Base-by-base conservation (phyloP, 1,139 yeast genomes). In the Barnettozyma hawaiiensis region DNA sequence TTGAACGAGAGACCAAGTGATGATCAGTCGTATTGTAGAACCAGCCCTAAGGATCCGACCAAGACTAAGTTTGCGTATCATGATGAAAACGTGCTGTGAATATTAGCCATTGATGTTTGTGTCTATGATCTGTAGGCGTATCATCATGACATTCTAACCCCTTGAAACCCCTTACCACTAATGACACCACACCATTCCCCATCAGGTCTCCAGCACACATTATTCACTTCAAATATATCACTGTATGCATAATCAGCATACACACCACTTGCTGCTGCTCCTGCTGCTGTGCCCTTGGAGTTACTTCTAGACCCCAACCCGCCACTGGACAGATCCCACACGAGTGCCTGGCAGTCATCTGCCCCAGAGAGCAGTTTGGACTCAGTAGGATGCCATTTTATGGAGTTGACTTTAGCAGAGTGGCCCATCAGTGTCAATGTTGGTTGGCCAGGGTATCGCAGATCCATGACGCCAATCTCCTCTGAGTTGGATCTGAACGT, bases 401-500 rank as follows among this genome's bases (percentile, higher is more conserved):
- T 75, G 50, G 80, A 73, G 60, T 90, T 90, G 26, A 92, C 76
- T 0, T 85, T 69, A 3, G 73, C 72, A 33, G 69, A 65, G 54
- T 90, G 96, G 14, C 83, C 90, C 37, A 78, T 79, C 38, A 92
- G 67, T 1, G 76, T 73, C 9, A 77, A 68, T 2, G 85, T 71
- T 0, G 97, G 96, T 7, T 79, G 64, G 4, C 96, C 96, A 0
- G 97, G 96, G 63, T 82, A 81, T 49, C 98, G 71, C 69, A 90
- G 77, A 62, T 92, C 98, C 44, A 92, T 71, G 15, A 92, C 69
- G 32, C 79, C 70, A 4, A 90, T 76, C 46, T 73, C 73, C 51
- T 76, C 76, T 22, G 87, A 78, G 55, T 82, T 79, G 39, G 80
- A 78, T 5, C 86, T 90, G 43, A 90, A 69, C 1, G 96, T 81